phyloP scores from a whole-genome alignment of 2,329 filamentous ascomycete genomes.

The Davidsoniella australis region DNA sequence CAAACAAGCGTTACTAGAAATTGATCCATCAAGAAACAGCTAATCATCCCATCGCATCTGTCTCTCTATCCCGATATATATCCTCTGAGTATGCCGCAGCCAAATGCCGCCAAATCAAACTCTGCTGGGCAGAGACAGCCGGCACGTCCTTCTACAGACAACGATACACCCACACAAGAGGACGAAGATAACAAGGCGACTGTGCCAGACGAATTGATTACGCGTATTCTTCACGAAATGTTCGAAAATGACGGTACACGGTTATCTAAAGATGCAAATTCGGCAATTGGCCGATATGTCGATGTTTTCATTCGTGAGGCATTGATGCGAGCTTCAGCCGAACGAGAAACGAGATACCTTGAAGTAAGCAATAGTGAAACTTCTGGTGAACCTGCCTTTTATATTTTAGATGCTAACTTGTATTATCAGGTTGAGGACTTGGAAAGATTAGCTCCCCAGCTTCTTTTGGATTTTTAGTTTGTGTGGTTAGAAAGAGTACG shows the following conservation, averaged over 20 bases:
- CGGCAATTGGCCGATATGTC: slow-evolving; percentile 65
- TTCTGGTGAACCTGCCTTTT: background rate
- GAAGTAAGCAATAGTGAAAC: slow-evolving; percentile 39
- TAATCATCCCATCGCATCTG: no score
- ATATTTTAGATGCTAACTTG: background rate
- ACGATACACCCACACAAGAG: background rate
- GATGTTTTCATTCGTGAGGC: slow-evolving; percentile 85
- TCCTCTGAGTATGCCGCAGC: no score
- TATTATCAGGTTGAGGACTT: slow-evolving; percentile 52
- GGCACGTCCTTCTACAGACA: background rate
- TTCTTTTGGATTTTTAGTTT: slow-evolving; percentile 66
- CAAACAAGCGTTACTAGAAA: no score
- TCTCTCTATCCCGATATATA: no score
- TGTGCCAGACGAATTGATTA: slow-evolving; percentile 60
- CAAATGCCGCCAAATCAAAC: no score
- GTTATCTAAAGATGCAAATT: slow-evolving; percentile 62
- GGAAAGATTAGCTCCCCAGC: slow-evolving; percentile 70
- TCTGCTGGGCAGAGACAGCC: no score
- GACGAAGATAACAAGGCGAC: slow-evolving; percentile 24
- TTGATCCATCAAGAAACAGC: no score
- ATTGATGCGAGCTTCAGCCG: slow-evolving; percentile 59
- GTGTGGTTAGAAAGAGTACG: no score
- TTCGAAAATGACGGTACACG: slow-evolving; percentile 57
- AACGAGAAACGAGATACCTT: slow-evolving; percentile 52
- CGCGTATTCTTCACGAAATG: slow-evolving; percentile 60